Percentiles rank a stretch among this genome's conserved stretches.
phyloP scores from a whole-genome alignment of 2,329 filamentous ascomycete genomes.

The Alternaria triticina region DNA sequence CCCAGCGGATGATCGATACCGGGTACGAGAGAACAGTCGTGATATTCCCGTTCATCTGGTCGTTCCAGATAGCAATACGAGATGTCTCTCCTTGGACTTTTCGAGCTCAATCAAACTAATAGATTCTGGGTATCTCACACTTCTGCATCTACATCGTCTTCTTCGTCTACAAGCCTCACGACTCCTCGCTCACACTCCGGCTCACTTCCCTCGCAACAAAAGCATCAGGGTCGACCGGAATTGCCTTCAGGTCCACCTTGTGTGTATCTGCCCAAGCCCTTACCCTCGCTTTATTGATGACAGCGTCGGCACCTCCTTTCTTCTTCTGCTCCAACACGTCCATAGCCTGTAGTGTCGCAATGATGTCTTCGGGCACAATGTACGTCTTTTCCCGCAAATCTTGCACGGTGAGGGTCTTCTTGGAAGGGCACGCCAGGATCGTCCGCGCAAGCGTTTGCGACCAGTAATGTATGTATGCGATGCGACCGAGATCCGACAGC shows the following conservation, averaged over 20 bases:
- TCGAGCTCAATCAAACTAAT: not conserved
- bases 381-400: slow-evolving; percentile 79
- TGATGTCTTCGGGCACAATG: slow-evolving; percentile 84
- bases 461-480: slow-evolving; percentile 87
- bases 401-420: slow-evolving; percentile 67
- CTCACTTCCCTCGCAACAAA: slow-evolving; percentile 67
- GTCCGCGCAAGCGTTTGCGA: slow-evolving; percentile 79
- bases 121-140: not conserved
- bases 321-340: slow-evolving; percentile 65
- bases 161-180: not conserved
- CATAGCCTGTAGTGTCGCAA: slow-evolving; percentile 81
- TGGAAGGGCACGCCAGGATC: slow-evolving; percentile 54
- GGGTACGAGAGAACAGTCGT: not conserved
- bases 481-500: slow-evolving; percentile 81
- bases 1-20: not conserved
- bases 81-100: not conserved
- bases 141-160: not conserved
- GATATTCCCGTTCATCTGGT: not conserved
- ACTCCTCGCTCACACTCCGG: slow-evolving; percentile 34
- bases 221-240: slow-evolving; percentile 71
- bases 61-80: not conserved
- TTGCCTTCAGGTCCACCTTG: slow-evolving; percentile 65
- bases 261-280: slow-evolving; percentile 71
- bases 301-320: slow-evolving; percentile 57
- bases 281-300: slow-evolving; percentile 65